Conservation (phyloP, 1,284 basidiomycete genomes). For the Acaromyces ingoldii region DNA sequence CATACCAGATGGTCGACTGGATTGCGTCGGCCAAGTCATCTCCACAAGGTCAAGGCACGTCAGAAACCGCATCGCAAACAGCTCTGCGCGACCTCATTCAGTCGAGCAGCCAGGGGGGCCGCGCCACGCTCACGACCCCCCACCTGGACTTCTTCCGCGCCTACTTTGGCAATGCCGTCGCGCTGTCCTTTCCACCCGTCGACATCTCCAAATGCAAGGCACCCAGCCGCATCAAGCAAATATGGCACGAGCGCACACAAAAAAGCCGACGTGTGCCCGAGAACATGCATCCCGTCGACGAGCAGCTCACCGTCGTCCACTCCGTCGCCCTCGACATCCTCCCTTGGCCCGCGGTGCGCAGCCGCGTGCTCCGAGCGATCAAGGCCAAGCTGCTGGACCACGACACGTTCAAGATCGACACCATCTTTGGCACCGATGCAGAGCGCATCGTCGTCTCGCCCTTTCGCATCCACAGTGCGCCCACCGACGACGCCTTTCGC, state of each 20-base stretch:
- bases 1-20: no score
- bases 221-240: neutral
- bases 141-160: no score
- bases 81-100: no score
- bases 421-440: neutral
- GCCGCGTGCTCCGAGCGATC: neutral
- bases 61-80: no score
- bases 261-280: neutral
- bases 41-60: no score
- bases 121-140: no score
- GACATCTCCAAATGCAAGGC: neutral
- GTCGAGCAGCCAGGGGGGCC: no score
- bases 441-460: neutral
- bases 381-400: neutral
- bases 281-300: constrained; percentile 5
- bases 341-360: constrained; percentile 6
- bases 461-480: neutral
- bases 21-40: no score
- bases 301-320: constrained; percentile 2
- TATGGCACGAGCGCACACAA: neutral
- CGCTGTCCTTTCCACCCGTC: neutral
- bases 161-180: neutral
- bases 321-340: constrained; percentile 4
- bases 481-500: neutral
- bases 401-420: constrained; percentile 2